These are phyloP conservation scores for Aureobasidium sp. DNA, from an alignment of 2,329 filamentous ascomycete genomes.

Conservation along the genomic window DNA sequence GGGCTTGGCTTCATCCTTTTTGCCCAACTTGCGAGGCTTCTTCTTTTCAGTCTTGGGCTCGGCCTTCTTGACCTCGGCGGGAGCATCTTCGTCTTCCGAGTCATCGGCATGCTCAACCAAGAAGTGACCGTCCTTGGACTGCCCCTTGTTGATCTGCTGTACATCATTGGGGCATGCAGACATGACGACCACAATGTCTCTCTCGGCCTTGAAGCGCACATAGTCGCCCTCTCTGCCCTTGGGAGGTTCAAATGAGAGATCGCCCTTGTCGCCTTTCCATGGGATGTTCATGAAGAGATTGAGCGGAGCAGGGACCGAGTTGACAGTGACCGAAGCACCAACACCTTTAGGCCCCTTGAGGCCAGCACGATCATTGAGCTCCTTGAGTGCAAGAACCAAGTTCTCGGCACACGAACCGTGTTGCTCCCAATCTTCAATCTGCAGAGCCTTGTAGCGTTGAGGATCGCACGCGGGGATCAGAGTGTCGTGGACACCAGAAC, in stretches of 20 bases:
- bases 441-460: slow-evolving; percentile 35
- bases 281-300: slow-evolving; percentile 45
- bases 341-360: slow-evolving; percentile 41
- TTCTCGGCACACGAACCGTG: slow-evolving; percentile 45
- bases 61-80: slow-evolving; percentile 1
- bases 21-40: slow-evolving; percentile 8
- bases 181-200: slow-evolving; percentile 43
- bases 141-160: slow-evolving; percentile 35
- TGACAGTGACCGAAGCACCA: slow-evolving; percentile 43
- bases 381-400: slow-evolving; percentile 42
- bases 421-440: slow-evolving; percentile 37
- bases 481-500: slow-evolving; percentile 40
- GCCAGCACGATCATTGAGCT: slow-evolving; percentile 41
- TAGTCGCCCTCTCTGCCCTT: slow-evolving; percentile 37
- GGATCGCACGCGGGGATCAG: slow-evolving; percentile 44
- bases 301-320: slow-evolving; percentile 40
- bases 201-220: slow-evolving; percentile 37
- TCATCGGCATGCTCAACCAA: slow-evolving; percentile 29
- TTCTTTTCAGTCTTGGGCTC: slow-evolving; percentile 3
- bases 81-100: slow-evolving; percentile 11
- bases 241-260: slow-evolving; percentile 36
- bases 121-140: slow-evolving; percentile 40
- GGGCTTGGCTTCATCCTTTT: slow-evolving; percentile 6
- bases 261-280: slow-evolving; percentile 33
- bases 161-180: slow-evolving; percentile 42